Percentiles rank a stretch among this genome's conserved stretches.
phyloP scores from a whole-genome alignment of 352 stramenopile genomes.

The Peronospora destructor region DNA sequence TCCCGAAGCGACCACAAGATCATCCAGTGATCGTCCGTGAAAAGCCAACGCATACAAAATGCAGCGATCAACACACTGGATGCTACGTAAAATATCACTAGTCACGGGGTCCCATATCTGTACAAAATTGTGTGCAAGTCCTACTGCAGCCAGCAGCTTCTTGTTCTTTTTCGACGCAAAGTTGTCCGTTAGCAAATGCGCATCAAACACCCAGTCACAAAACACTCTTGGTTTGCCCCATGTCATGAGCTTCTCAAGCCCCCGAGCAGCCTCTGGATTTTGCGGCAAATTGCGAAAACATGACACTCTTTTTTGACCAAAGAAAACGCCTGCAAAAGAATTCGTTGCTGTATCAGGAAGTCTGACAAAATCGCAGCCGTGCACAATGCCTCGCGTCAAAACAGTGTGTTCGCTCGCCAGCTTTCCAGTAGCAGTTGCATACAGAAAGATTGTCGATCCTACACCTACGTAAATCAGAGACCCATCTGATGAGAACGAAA shows the following conservation, averaged over 20 bases:
- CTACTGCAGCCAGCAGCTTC: conserved; percentile 48
- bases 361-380: conserved; percentile 53
- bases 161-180: conserved; percentile 11
- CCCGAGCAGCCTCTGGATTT: conserved; percentile 16
- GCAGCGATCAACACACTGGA: conserved; percentile 72
- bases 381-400: conserved; percentile 60
- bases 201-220: conserved; percentile 82
- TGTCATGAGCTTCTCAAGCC: conserved; percentile 18
- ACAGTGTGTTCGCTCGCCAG: conserved; percentile 41
- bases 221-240: conserved; percentile 55
- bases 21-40: conserved; percentile 47
- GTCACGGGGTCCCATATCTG: conserved; percentile 57
- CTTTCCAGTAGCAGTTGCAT: conserved; percentile 40
- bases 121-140: conserved; percentile 79
- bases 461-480: conserved; percentile 70
- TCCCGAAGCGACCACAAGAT: conserved; percentile 69
- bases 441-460: conserved; percentile 58
- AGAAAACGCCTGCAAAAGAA: conserved; percentile 47
- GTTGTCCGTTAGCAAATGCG: conserved; percentile 44
- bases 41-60: conserved; percentile 82
- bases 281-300: conserved; percentile 51
- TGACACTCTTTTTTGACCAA: conserved; percentile 71
- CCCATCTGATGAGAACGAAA: conserved; percentile 64
- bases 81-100: conserved; percentile 39
- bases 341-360: not conserved